A percentile compares a stretch with the other conserved stretches of the same genome.
Evolutionary conservation across 371 early-diverging fungal genomes (phyloP).

Genomic region (Dichotomocladium elegans): DNA sequence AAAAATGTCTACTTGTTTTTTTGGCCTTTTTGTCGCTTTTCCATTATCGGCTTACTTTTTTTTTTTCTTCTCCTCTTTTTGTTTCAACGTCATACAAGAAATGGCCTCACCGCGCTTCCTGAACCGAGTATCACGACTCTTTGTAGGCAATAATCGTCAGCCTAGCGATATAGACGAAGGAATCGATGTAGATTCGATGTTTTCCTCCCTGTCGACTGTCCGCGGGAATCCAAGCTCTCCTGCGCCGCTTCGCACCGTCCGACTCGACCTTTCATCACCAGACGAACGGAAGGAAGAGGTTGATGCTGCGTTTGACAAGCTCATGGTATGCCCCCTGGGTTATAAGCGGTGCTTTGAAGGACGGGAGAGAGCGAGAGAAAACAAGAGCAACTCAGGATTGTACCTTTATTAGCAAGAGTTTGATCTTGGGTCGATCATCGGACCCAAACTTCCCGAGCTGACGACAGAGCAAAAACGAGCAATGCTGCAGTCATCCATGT

Average conservation of each 20-base stretch:
- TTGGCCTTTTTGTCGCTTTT: neutral
- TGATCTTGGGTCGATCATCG: slow-evolving; percentile 35
- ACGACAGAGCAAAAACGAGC: slow-evolving; percentile 39
- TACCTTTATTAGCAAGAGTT: slow-evolving; percentile 29
- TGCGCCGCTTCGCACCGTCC: slow-evolving; percentile 30
- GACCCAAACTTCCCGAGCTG: slow-evolving; percentile 28
- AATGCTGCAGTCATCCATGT: slow-evolving; percentile 36
- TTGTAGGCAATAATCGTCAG: slow-evolving; percentile 7
- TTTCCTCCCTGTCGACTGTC: slow-evolving; percentile 27
- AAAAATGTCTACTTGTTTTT: neutral
- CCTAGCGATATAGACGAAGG: neutral
- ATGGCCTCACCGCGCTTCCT: slow-evolving; percentile 10
- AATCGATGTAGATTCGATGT: slow-evolving; percentile 29
- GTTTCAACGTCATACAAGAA: neutral
- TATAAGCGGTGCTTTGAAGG: no score
- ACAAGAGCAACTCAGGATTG: neutral
- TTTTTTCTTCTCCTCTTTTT: neutral
- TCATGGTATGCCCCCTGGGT: no score
- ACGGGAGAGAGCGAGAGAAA: neutral
- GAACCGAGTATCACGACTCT: slow-evolving; percentile 19
- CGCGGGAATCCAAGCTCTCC: slow-evolving; percentile 26
- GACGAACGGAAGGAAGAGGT: slow-evolving; percentile 26
- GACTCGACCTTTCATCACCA: slow-evolving; percentile 24
- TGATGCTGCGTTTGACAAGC: slow-evolving; percentile 36
- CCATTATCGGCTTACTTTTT: neutral